Percentiles rank a stretch among this genome's conserved stretches.
Conservation (phyloP, 108 stramenopile genomes). For the Skeletonema potamos region DNA sequence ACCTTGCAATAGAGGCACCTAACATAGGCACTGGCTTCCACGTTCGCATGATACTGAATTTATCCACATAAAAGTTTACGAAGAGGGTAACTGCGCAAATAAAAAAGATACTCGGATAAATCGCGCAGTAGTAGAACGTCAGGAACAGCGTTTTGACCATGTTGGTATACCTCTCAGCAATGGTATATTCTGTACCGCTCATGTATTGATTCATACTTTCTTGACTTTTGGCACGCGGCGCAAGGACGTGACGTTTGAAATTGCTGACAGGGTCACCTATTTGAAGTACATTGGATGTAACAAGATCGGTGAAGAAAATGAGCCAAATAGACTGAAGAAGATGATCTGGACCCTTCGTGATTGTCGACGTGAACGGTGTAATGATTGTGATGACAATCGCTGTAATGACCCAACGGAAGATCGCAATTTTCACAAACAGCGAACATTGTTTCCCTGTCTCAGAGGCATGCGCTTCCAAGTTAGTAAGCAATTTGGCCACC, state of each 20-base stretch:
- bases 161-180: slow-evolving; percentile 80
- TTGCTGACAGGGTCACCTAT: slow-evolving; percentile 60
- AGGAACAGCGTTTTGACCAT: slow-evolving; percentile 72
- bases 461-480: slow-evolving; percentile 69
- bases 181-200: slow-evolving; percentile 66
- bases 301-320: slow-evolving; percentile 80
- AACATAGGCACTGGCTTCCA: slow-evolving; percentile 76
- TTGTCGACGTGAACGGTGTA: slow-evolving; percentile 70
- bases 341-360: slow-evolving; percentile 32
- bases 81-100: slow-evolving; percentile 68
- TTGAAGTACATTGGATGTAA: slow-evolving; percentile 61
- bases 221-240: slow-evolving; percentile 76
- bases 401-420: slow-evolving; percentile 79
- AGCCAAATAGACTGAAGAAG: slow-evolving; percentile 31
- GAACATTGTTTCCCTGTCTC: slow-evolving; percentile 70
- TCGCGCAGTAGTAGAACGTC: slow-evolving; percentile 74
- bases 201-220: slow-evolving; percentile 81
- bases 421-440: slow-evolving; percentile 76
- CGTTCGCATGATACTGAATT: slow-evolving; percentile 76
- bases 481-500: slow-evolving; percentile 69
- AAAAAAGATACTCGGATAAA: slow-evolving; percentile 78
- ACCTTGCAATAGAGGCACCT: slow-evolving; percentile 63
- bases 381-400: slow-evolving; percentile 83
- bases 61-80: slow-evolving; percentile 73
- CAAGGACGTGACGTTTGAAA: slow-evolving; percentile 73